phyloP scores from a whole-genome alignment of 2,329 filamentous ascomycete species.

The Tolypocladium album region DNA sequence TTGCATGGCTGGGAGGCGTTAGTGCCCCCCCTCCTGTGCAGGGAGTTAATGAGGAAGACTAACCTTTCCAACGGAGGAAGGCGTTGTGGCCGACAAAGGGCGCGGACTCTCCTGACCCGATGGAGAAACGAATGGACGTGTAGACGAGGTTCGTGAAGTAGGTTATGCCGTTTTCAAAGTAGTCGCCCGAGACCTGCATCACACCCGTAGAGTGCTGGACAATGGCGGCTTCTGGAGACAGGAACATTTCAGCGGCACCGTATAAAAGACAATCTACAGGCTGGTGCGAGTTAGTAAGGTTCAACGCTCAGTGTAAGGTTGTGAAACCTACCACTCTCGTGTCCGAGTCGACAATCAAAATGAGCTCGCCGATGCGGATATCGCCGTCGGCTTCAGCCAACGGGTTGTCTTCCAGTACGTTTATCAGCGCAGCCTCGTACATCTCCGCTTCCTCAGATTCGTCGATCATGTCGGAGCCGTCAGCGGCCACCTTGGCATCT shows the following conservation, averaged over 20 bases:
- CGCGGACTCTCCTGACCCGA: constrained; percentile 60
- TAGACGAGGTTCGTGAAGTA: constrained; percentile 76
- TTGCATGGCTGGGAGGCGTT: constrained; percentile 17
- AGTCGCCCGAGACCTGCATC: constrained; percentile 63
- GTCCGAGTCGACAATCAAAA: constrained; percentile 58
- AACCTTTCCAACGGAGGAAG: constrained; percentile 53
- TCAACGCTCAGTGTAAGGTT: background rate
- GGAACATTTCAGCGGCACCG: constrained; percentile 61
- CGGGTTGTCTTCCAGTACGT: constrained; percentile 35
- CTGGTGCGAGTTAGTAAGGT: background rate
- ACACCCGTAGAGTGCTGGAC: constrained; percentile 64
- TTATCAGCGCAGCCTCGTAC: constrained; percentile 37
- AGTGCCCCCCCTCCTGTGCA: background rate
- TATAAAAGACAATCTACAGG: constrained; percentile 58
- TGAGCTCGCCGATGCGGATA: constrained; percentile 51
- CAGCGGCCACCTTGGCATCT: constrained; percentile 7
- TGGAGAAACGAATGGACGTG: constrained; percentile 58
- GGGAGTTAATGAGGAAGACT: background rate
- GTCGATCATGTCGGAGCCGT: constrained; percentile 11
- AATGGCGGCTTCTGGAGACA: constrained; percentile 58
- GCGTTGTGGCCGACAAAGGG: constrained; percentile 74
- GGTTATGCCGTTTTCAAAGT: constrained; percentile 64
- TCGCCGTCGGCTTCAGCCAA: constrained; percentile 48
- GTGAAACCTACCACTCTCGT: constrained; percentile 40
- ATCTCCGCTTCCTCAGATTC: constrained; percentile 26